phyloP scores from a whole-genome alignment of 116 monocot species.

The Posidonia oceanica region DNA sequence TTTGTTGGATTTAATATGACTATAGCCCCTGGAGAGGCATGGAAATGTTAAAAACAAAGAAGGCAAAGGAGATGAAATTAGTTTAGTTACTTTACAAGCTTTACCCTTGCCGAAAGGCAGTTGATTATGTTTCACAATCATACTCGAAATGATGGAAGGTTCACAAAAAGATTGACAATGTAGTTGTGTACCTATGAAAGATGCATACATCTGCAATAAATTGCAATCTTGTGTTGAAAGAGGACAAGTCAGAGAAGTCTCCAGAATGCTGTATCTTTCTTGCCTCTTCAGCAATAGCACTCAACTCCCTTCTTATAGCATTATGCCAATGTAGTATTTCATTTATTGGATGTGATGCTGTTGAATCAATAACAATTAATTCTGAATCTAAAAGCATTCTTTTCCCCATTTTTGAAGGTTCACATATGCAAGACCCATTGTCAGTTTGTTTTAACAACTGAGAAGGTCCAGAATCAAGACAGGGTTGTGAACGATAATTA shows the following conservation, averaged over 20 bases:
- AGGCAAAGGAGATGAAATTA: background rate
- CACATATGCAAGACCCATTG: conserved; percentile 20
- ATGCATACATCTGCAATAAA: conserved; percentile 99
- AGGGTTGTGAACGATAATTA: conserved; percentile 3
- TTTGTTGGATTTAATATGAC: too few species aligned
- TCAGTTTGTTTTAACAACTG: conserved; percentile 7
- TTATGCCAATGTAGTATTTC: conserved; percentile 96
- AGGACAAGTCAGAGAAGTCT: conserved; percentile 65
- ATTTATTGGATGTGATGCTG: conserved; percentile 60
- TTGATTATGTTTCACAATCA: background rate
- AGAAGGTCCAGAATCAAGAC: conserved; percentile 9
- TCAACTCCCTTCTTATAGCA: conserved; percentile 79
- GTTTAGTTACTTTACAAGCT: background rate
- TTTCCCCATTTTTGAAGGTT: conserved; percentile 37
- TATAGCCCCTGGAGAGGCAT: background rate
- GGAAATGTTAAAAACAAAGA: background rate
- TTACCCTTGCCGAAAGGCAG: background rate
- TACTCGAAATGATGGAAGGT: background rate
- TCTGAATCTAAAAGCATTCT: conserved; percentile 40
- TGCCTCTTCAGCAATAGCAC: conserved; percentile 75
- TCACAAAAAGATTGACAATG: background rate
- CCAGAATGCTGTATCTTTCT: conserved; percentile 81
- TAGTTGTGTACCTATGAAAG: conserved; percentile 65
- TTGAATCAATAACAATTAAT: conserved; percentile 11
- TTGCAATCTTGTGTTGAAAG: conserved; percentile 79